Base-by-base conservation (phyloP, 2,329 filamentous ascomycete genomes). In the Pseudocercospora crystallina region DNA sequence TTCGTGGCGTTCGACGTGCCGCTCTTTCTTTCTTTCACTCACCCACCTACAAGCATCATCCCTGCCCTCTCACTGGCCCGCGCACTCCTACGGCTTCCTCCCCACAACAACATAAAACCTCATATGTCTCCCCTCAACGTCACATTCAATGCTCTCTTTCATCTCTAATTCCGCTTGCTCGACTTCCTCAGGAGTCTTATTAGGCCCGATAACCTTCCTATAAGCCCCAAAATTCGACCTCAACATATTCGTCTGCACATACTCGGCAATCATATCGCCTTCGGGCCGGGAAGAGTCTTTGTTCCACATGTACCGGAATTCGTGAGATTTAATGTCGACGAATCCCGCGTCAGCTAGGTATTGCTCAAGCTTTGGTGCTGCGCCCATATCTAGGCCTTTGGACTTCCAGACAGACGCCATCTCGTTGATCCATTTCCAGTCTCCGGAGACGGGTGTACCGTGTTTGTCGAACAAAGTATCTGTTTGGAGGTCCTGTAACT, bases 401-500 rank as follows among this genome's bases (percentile, higher is more conserved):
- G 66, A 63, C 46, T 67, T 67, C 69, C 69, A 70, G 11, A 48
- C 39, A 4, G 33, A 47, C 12, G 38, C 32, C 9, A 43, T 17
- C 35, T 30, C 36, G 46, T 36, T 30, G n/a, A 53, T 55, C 61
- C 60, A 30, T 35, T 34, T 43, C 55, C 58, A 61, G 8, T 32
- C 35, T 8, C 51, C 47, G 8, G 53, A 55, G 26, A 58, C 57
- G 8, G 38, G 38, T 1, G 10, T 8, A n/a, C n/a, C n/a, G n/a
- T n/a, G n/a, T n/a, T n/a, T n/a, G n/a, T n/a, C n/a, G 30, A 53
- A 52, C 29, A 61, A 54, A 17, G 70, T 53, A 35, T 67, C 60
- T n/a, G 68, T 70, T 38, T 55, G 58, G n/a, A 61, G 33, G 50
- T 79, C 76, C 57, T 78, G 75, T 34, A 78, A 63, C 54, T 80